Base-by-base conservation (phyloP, 208 protist species). In the Naegleria gruberi region DNA sequence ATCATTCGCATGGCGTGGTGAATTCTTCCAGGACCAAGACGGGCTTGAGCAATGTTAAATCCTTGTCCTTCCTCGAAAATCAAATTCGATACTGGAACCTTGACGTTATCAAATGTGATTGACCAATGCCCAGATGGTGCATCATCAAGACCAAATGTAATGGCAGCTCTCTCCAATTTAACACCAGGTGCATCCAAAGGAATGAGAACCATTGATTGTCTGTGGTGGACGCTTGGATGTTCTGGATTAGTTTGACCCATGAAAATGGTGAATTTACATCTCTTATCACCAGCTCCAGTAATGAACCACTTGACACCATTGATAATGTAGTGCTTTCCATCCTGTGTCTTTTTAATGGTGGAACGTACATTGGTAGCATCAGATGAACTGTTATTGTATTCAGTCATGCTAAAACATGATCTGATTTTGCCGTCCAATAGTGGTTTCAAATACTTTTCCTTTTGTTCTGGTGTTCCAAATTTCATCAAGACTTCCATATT, bases 1-100 rank as follows among this genome's bases (percentile, higher is more conserved):
- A 97, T 94, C 8, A 90, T n/a, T 15, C 96, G 91, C 96, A 97
- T 97, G 91, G 96, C 97, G 90, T 97, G 96, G 84, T 97, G 96
- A 47, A 97, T 96, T 40, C 96, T 43, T 51, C 82, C 91, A 17
- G 87, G 84, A 4, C 89, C 91, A 40, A 90, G n/a, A 45, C 90
- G 47, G 26, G 46, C 94, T 81, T 96, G 94, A 12, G 94, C 92
- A 82, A 96, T 96, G 77, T 95, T 94, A 87, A 97, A 97, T 43
- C 95, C 95, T n/a, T 92, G 83, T 12, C 95, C 96, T 44, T 95
- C 92, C 40, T 94, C 94, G 5, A 96, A 91, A 8, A 97, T 46
- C 0, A 97, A 73, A 73, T 96, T 94, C 17, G 17, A 51, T 30
- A 88, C 84, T 17, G 94, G 95, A 17, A 96, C 94, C 37, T 92